These are phyloP conservation scores for Echria macrotheca DNA, from an alignment of 495 filamentous ascomycete genomes.

Conservation along the genomic window DNA sequence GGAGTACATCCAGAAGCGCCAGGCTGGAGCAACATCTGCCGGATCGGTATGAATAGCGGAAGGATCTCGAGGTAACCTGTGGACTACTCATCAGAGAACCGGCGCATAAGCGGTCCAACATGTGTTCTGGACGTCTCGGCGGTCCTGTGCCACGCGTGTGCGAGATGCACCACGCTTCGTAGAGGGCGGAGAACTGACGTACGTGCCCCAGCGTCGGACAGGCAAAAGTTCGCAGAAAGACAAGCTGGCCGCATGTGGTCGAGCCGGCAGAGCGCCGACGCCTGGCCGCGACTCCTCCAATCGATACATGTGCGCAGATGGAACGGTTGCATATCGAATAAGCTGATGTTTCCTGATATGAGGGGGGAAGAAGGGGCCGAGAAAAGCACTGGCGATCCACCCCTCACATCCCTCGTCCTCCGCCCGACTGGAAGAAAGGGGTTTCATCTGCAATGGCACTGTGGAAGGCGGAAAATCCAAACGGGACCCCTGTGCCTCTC, in stretches of 20 bases:
- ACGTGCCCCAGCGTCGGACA: conserved; percentile 7
- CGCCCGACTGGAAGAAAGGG: conserved; percentile 9
- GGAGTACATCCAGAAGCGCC: background rate
- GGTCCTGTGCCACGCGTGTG: conserved; percentile 12
- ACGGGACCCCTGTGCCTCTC: conserved; percentile 3
- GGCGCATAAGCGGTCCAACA: conserved; percentile 7
- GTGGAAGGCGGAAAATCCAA: background rate
- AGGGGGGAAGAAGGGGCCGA: conserved; percentile 1
- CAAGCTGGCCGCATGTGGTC: conserved; percentile 2
- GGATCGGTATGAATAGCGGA: conserved; percentile 4
- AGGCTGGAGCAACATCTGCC: conserved; percentile 4
- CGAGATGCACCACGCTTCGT: background rate
- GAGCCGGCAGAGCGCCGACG: conserved; percentile 1
- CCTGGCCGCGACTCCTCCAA: background rate
- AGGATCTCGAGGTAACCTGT: background rate
- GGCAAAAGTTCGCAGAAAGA: conserved; percentile 3
- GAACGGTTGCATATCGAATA: background rate
- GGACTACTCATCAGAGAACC: no score
- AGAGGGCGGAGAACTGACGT: conserved; percentile 10
- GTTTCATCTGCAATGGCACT: conserved; percentile 12
- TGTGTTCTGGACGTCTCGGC: conserved; percentile 4
- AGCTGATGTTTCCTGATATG: background rate
- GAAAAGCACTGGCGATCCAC: background rate
- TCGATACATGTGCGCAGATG: background rate
- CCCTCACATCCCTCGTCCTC: background rate